Evolutionary conservation across 768 basidiomycete species (phyloP), one percentile per base, ranked within the genome.

Genomic region (Filobasidium floriforme): DNA sequence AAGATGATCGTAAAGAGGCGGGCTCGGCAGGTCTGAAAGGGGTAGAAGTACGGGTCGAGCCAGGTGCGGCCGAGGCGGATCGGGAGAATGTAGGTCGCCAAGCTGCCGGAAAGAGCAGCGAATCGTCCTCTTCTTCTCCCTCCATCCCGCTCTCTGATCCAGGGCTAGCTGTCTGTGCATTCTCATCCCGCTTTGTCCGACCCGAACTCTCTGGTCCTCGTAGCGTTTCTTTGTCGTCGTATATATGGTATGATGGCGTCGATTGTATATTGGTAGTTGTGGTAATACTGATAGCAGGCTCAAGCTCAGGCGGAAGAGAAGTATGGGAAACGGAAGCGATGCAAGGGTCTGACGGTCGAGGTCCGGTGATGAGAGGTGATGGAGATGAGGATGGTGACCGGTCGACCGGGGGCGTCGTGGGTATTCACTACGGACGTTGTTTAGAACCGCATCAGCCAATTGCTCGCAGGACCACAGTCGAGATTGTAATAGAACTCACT

Each of bases 401-500:
- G 15, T 57, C 54, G 54, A 57, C 54, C 54, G 29, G 1, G 29
- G 24, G 15, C 26, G 54, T 57, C 19, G 54, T 22, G 29, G 54
- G 54, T 57, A 57, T 57, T 57, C 54, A 57, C 54, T 57, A n/a
- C 29, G 54, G 2, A 57, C 24, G 24, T 11, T 26, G 29, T 57
- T 24, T 5, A 57, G 7, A 22, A 57, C 24, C 26, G 54, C 4
- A 57, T 57, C 7, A 49, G 46, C 46, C 46, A 37, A 49, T 49
- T 22, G 46, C 46, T 49, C 46, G 5, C 22, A 28, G 26, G 4
- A 7, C 54, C 1, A 28, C 26, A 24, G 19, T 15, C 54, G 22
- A 57, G 46, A 3, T 49, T 49, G 22, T 57, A 22, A 1, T 32
- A 2, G 24, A 7, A 65, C 64, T 51, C 19, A 65, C 64, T 59